Conservation (phyloP, 768 basidiomycete genomes). For the Dentipellis sp. region DNA sequence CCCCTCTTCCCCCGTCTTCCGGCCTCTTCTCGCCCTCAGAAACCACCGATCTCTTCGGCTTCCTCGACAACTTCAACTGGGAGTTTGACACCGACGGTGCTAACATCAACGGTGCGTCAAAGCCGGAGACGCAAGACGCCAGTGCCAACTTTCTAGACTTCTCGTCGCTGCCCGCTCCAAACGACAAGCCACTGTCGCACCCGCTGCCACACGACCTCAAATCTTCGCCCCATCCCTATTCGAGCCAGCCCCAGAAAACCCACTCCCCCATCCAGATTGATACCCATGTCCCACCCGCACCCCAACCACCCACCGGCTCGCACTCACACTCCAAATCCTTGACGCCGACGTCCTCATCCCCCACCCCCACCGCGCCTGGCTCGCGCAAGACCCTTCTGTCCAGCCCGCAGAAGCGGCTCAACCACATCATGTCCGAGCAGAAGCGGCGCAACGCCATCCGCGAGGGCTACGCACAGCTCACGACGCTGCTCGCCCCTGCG, state of each 20-base stretch:
- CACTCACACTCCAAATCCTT: background rate
- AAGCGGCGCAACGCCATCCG: constrained; percentile 88
- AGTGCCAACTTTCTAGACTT: background rate
- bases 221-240: constrained; percentile 1
- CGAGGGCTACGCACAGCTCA: constrained; percentile 82
- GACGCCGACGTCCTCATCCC: constrained; percentile 5
- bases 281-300: background rate
- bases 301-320: background rate
- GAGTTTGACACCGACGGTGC: constrained; percentile 37
- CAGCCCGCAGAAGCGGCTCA: constrained; percentile 79
- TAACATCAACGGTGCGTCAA: background rate
- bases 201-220: constrained; percentile 2
- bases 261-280: background rate
- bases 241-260: background rate
- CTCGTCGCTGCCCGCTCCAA: background rate
- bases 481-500: constrained; percentile 71
- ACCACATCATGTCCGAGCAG: constrained; percentile 94
- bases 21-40: constrained; percentile 75
- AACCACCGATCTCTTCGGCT: constrained; percentile 70
- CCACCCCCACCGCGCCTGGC: constrained; percentile 5
- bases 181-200: background rate
- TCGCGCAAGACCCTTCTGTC: constrained; percentile 62
- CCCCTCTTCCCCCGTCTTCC: constrained; percentile 58
- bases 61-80: constrained; percentile 76
- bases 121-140: background rate